Conservation (phyloP, 2,329 filamentous ascomycete genomes). For the Fusarium citri region DNA sequence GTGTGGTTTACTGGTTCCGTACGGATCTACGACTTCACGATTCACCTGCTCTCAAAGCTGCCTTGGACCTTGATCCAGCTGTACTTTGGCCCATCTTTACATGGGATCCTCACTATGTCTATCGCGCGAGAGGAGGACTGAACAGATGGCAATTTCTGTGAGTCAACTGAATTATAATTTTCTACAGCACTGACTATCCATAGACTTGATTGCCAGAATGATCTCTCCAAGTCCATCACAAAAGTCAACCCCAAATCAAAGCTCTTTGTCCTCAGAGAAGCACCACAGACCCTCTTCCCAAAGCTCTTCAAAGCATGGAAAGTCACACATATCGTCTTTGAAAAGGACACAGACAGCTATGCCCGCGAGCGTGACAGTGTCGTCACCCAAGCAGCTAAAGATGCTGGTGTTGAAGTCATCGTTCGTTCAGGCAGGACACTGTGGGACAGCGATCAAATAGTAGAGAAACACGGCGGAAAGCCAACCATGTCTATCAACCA, state of each 20-base stretch:
- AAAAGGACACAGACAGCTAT: conserved; percentile 83
- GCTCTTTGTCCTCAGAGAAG: conserved; percentile 78
- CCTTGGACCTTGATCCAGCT: conserved; percentile 75
- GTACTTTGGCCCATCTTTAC: conserved; percentile 81
- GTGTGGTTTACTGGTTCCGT: conserved; percentile 81
- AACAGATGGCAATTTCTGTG: conserved; percentile 81
- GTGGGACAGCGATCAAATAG: conserved; percentile 78
- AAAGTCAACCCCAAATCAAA: conserved; percentile 77
- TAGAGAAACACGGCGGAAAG: conserved; percentile 72
- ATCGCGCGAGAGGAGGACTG: conserved; percentile 73
- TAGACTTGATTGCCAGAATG: conserved; percentile 78
- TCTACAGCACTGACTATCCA: conserved; percentile 2
- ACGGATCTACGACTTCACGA: conserved; percentile 83
- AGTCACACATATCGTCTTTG: conserved; percentile 81
- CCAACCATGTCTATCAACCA: conserved; percentile 81
- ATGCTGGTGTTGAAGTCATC: conserved; percentile 77
- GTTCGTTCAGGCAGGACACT: conserved; percentile 73
- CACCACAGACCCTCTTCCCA: conserved; percentile 75
- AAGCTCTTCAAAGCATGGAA: conserved; percentile 80
- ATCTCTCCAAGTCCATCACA: conserved; percentile 74
- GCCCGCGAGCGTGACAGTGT: conserved; percentile 71
- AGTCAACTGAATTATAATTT: conserved; percentile 25
- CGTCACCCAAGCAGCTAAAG: conserved; percentile 68
- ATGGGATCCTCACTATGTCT: conserved; percentile 86
- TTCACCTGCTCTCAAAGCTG: conserved; percentile 78